Percentiles rank a stretch among this genome's conserved stretches.
Conservation (phyloP, 78 protist genomes). For the Dictyostelium firmibasis region DNA sequence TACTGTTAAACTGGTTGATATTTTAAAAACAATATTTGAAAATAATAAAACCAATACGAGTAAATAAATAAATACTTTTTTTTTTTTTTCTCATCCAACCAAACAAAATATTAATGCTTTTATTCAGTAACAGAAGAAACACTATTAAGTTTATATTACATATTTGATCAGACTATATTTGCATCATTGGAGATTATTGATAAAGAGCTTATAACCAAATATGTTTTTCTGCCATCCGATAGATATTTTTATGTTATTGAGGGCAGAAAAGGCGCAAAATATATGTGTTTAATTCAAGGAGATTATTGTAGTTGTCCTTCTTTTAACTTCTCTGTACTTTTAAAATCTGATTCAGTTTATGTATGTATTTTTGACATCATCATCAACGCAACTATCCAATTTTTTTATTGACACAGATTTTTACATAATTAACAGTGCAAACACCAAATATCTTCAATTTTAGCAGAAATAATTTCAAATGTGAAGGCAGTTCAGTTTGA, state of each 20-base stretch:
- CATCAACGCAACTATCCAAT: too few relatives aligned
- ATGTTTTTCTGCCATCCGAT: slow-evolving; percentile 32
- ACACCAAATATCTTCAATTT: slow-evolving; percentile 46
- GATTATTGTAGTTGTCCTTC: slow-evolving; percentile 74
- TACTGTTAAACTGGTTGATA: neutral
- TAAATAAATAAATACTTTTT: too few relatives aligned
- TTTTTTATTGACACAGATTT: neutral
- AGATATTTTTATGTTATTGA: slow-evolving; percentile 52
- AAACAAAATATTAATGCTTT: neutral
- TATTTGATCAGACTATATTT: slow-evolving; percentile 27
- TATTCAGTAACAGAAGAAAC: slow-evolving; percentile 20
- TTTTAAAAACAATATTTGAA: neutral
- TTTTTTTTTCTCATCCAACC: neutral
- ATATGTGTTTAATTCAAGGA: slow-evolving; percentile 53
- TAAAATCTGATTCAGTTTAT: slow-evolving; percentile 31
- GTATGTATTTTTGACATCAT: neutral
- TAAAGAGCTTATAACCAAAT: slow-evolving; percentile 8
- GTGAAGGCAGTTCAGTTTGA: neutral
- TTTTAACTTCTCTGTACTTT: slow-evolving; percentile 12
- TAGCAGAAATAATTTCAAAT: slow-evolving; percentile 16
- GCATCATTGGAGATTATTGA: slow-evolving; percentile 49
- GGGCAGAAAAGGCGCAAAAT: slow-evolving; percentile 54
- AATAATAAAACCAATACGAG: neutral
- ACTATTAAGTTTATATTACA: slow-evolving; percentile 42
- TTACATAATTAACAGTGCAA: slow-evolving; percentile 13